Evolutionary conservation across 352 stramenopile species (phyloP).

Genomic region (Aphanomyces stellatus): DNA sequence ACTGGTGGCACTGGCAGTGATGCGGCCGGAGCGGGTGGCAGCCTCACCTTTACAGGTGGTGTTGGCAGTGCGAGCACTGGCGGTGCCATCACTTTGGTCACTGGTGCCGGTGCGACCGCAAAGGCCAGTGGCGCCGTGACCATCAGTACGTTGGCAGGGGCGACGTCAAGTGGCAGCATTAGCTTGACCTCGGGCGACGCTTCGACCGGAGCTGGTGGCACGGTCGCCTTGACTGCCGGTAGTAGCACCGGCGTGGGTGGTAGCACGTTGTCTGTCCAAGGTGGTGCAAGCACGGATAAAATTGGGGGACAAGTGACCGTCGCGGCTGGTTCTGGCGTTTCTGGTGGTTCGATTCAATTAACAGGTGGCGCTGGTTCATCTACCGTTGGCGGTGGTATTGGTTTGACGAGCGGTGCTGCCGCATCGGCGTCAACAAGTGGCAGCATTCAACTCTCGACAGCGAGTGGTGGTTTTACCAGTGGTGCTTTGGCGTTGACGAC

Average conservation of each 20-base stretch:
- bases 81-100: not conserved
- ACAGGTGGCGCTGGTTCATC: not conserved
- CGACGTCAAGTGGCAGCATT: constrained; percentile 9
- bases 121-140: not conserved
- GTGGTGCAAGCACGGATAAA: constrained; percentile 10
- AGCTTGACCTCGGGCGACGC: constrained; percentile 1
- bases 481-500: not conserved
- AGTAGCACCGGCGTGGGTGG: constrained; percentile 2
- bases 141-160: not conserved
- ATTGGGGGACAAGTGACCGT: not conserved
- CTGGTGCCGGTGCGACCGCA: constrained; percentile 6
- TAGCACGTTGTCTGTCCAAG: not conserved
- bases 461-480: constrained; percentile 4
- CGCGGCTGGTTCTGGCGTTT: not conserved
- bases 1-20: constrained; percentile 4
- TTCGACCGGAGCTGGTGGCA: constrained; percentile 1
- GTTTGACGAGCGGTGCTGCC: not conserved
- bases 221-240: not conserved
- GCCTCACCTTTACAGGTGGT: not conserved
- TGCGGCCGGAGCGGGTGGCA: constrained; percentile 9
- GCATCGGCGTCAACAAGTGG: constrained; percentile 5
- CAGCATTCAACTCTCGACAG: not conserved
- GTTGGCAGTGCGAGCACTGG: not conserved
- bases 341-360: not conserved
- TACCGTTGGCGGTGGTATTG: not conserved